These are phyloP conservation scores for Auricularia sp. DNA, from an alignment of 768 basidiomycete species.

Conservation along the genomic window DNA sequence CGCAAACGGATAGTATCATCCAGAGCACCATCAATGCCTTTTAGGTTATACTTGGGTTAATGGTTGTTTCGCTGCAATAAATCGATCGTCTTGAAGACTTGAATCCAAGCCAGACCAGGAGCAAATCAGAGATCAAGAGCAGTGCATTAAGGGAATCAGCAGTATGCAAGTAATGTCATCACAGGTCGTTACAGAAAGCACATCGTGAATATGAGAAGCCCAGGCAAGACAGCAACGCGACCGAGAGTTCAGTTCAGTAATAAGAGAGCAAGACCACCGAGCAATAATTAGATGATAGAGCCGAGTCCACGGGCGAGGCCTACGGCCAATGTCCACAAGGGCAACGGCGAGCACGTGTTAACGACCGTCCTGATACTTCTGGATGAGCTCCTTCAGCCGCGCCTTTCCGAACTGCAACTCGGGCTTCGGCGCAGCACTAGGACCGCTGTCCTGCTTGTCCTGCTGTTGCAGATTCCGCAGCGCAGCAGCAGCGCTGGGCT, in stretches of 20 bases:
- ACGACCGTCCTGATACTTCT: constrained; percentile 52
- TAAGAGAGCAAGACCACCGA: background rate
- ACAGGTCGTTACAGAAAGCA: background rate
- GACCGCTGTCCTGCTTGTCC: background rate
- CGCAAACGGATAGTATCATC: background rate
- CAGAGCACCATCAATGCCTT: background rate
- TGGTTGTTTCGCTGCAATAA: too few species aligned
- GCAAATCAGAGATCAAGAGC: too few species aligned
- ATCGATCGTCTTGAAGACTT: too few species aligned
- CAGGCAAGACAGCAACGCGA: background rate
- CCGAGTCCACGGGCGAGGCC: background rate
- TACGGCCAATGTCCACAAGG: background rate
- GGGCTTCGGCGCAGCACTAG: constrained; percentile 8
- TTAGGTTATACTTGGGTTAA: too few species aligned
- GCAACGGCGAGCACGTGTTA: background rate
- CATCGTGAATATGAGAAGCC: background rate
- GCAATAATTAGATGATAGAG: background rate
- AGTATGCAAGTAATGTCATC: background rate
- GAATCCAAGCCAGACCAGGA: too few species aligned
- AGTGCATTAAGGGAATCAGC: too few species aligned
- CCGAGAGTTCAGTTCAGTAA: background rate
- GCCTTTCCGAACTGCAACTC: constrained; percentile 72
- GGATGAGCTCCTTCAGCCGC: constrained; percentile 65
- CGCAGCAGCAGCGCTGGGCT: background rate
- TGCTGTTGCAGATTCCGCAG: background rate